These are phyloP conservation scores for Beauveria sp. DNA, from an alignment of 2,329 filamentous ascomycete genomes.

Conservation along the genomic window DNA sequence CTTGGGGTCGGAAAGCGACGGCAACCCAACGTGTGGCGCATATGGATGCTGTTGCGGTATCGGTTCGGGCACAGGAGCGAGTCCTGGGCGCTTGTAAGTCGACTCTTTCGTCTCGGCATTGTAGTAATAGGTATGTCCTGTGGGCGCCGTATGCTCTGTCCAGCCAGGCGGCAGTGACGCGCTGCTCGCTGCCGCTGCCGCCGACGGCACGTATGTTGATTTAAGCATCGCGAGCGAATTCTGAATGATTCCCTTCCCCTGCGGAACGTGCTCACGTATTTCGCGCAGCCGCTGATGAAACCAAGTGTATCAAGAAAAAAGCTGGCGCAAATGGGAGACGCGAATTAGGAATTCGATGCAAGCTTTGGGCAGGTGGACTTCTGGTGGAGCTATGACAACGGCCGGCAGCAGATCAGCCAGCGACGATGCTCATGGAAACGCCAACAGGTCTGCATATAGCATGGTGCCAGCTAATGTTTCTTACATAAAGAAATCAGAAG, in stretches of 20 bases:
- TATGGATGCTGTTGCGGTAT: conserved; percentile 22
- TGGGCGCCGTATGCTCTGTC: conserved; percentile 89
- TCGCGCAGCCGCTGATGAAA: not conserved
- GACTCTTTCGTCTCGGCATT: conserved; percentile 75
- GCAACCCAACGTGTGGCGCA: conserved; percentile 22
- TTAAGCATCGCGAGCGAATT: conserved; percentile 52
- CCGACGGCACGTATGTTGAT: conserved; percentile 63
- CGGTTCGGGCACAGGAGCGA: conserved; percentile 16
- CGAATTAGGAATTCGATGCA: not conserved
- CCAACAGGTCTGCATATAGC: not conserved
- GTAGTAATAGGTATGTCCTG: conserved; percentile 84
- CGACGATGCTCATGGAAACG: not conserved
- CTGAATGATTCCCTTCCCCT: not conserved
- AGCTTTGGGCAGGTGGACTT: not conserved
- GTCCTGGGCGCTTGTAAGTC: conserved; percentile 72
- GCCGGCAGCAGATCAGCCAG: not conserved
- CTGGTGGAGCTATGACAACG: not conserved
- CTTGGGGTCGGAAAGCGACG: conserved; percentile 44
- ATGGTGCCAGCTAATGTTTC: not conserved
- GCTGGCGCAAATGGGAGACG: not conserved
- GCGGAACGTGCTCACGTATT: not conserved
- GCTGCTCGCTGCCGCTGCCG: conserved; percentile 25
- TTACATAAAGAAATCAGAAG: not conserved
- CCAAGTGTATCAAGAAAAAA: not conserved
- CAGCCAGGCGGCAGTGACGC: conserved; percentile 70